phyloP scores from a whole-genome alignment of 75 land plant genomes.

The Ceratopteris richardii region DNA sequence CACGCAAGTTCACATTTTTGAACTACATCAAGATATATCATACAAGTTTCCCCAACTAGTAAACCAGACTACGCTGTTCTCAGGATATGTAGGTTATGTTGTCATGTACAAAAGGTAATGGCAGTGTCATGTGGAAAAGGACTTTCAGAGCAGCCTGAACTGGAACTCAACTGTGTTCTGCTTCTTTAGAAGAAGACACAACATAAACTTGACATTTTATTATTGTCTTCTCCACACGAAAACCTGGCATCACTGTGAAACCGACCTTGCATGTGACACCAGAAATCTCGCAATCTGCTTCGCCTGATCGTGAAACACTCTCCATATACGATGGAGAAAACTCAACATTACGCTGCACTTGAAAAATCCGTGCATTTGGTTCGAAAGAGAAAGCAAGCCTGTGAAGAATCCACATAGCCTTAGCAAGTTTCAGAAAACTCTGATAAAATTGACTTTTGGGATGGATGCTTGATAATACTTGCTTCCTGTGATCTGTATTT shows the following conservation, averaged over 20 bases:
- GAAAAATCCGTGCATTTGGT: constrained; percentile 64
- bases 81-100: no score
- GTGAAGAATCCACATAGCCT: constrained; percentile 80
- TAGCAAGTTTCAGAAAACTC: constrained; percentile 75
- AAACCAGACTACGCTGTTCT: no score
- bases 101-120: no score
- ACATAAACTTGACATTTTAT: constrained; percentile 66
- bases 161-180: no score
- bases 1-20: no score
- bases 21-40: no score
- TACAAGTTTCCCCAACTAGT: no score
- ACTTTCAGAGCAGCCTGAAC: no score
- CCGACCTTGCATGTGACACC: constrained; percentile 44
- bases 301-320: constrained; percentile 52
- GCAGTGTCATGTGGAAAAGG: no score
- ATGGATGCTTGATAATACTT: constrained; percentile 60
- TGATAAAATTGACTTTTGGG: constrained; percentile 78
- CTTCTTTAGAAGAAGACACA: not conserved
- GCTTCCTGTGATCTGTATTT: constrained; percentile 72
- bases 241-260: constrained; percentile 91
- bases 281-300: constrained; percentile 27
- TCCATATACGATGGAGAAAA: constrained; percentile 91
- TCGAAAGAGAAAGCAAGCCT: constrained; percentile 76
- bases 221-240: constrained; percentile 53
- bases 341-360: constrained; percentile 53